Conservation (phyloP, 1,284 basidiomycete species). For the Singerocomus inundabilis region DNA sequence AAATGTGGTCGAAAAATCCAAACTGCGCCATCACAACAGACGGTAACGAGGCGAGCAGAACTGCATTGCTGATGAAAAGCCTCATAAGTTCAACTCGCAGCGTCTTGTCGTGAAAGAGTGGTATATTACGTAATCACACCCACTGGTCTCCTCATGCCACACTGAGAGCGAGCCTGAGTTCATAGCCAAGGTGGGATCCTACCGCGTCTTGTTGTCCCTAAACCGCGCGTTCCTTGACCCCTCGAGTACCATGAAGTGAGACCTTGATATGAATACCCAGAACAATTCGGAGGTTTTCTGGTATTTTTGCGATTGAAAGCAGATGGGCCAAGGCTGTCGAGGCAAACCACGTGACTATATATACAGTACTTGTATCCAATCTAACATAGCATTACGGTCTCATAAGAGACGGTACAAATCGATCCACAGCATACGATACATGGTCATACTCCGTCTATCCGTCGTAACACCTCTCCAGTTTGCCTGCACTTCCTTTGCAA, state of each 20-base stretch:
- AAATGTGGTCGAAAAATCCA: slow-evolving; percentile 39
- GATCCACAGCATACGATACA: slow-evolving; percentile 33
- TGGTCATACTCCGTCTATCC: slow-evolving; percentile 26
- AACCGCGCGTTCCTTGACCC: too few relatives aligned
- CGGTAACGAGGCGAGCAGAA: slow-evolving; percentile 21
- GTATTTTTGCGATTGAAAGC: too few relatives aligned
- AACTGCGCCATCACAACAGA: slow-evolving; percentile 34
- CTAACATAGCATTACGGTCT: slow-evolving; percentile 33
- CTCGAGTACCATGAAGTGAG: too few relatives aligned
- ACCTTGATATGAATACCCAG: too few relatives aligned
- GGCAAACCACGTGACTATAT: slow-evolving; percentile 5
- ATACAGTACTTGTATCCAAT: slow-evolving; percentile 14
- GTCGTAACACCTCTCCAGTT: slow-evolving; percentile 8
- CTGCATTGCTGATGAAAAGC: slow-evolving; percentile 1
- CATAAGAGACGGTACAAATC: slow-evolving; percentile 32
- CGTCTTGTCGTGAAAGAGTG: neutral
- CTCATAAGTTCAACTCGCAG: slow-evolving; percentile 21
- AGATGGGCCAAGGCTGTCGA: too few relatives aligned
- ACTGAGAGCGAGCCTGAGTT: too few relatives aligned
- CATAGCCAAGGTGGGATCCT: too few relatives aligned
- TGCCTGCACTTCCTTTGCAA: neutral
- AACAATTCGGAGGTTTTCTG: too few relatives aligned
- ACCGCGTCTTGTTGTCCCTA: too few relatives aligned
- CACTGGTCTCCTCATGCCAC: neutral
- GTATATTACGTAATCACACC: slow-evolving; percentile 14